Evolutionary conservation across 805 yeast genomes (phyloP).

Genomic region (Debaryomyces hansenii): DNA sequence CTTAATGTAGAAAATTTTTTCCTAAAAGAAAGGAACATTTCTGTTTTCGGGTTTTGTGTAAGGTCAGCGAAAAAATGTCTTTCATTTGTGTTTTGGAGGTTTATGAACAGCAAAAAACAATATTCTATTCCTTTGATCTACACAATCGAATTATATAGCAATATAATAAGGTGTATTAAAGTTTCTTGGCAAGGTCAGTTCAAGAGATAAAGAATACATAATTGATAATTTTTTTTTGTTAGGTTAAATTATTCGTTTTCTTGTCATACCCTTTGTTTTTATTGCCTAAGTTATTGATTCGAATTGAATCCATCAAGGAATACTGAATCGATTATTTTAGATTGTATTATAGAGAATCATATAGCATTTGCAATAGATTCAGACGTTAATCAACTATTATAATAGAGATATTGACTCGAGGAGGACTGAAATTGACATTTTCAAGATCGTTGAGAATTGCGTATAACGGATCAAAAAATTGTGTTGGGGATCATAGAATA

Average conservation of each 20-base stretch:
- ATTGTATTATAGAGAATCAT: too few relatives aligned
- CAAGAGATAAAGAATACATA: too few relatives aligned
- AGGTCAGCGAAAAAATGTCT: neutral
- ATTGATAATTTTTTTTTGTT: neutral
- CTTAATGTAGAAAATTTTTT: too few relatives aligned
- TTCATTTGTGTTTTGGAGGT: neutral
- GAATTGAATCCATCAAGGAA: too few relatives aligned
- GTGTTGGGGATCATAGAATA: slow-evolving; percentile 2
- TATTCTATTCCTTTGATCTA: neutral
- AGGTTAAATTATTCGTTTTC: neutral
- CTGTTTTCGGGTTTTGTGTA: neutral
- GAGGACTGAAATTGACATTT: neutral
- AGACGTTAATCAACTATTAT: too few relatives aligned
- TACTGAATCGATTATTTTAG: too few relatives aligned
- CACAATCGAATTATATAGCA: too few relatives aligned
- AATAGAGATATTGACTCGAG: neutral
- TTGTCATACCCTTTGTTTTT: neutral
- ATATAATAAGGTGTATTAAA: too few relatives aligned
- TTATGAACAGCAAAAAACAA: neutral
- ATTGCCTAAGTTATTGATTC: neutral
- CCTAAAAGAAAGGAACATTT: neutral
- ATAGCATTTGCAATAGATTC: too few relatives aligned
- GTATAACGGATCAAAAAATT: neutral
- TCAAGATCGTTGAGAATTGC: neutral
- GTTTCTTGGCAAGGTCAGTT: too few relatives aligned